Evolutionary conservation across 371 early-diverging fungal species (phyloP).

Genomic region (Mortierella sp.): DNA sequence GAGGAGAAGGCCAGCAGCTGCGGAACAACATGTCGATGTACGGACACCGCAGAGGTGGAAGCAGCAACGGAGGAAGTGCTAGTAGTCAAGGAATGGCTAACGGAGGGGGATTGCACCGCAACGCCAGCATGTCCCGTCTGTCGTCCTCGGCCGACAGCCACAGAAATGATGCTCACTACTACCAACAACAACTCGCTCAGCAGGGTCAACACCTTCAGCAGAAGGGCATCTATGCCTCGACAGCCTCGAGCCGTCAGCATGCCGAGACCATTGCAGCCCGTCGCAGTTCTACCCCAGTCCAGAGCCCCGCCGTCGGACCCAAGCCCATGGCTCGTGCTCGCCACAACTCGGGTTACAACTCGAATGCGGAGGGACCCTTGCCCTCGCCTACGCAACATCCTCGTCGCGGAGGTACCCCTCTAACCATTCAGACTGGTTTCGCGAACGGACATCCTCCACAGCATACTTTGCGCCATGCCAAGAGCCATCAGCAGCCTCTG

Average conservation of each 20-base stretch:
- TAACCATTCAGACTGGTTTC: slow-evolving; percentile 53
- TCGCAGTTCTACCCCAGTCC: slow-evolving; percentile 46
- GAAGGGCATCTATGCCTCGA: slow-evolving; percentile 27
- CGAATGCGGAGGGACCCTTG: slow-evolving; percentile 19
- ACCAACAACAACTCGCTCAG: slow-evolving; percentile 17
- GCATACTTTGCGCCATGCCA: slow-evolving; percentile 48
- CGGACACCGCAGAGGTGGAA: slow-evolving; percentile 47
- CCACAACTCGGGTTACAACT: slow-evolving; percentile 12
- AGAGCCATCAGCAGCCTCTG: slow-evolving; percentile 48
- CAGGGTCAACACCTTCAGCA: slow-evolving; percentile 18
- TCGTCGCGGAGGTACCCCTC: slow-evolving; percentile 27
- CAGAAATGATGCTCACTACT: slow-evolving; percentile 6
- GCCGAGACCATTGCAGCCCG: slow-evolving; percentile 33
- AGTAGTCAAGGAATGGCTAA: slow-evolving; percentile 18
- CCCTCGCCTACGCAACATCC: slow-evolving; percentile 29
- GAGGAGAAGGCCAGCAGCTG: slow-evolving; percentile 6
- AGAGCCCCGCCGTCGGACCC: slow-evolving; percentile 27
- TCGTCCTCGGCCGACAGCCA: slow-evolving; percentile 7
- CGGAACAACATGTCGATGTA: slow-evolving; percentile 38
- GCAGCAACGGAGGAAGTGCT: slow-evolving; percentile 36
- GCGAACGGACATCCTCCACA: slow-evolving; percentile 33
- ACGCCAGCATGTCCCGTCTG: slow-evolving; percentile 42
- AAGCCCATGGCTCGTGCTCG: slow-evolving; percentile 41
- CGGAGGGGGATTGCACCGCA: slow-evolving; percentile 14
- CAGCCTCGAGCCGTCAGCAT: slow-evolving; percentile 48